Percentiles rank a stretch among this genome's conserved stretches.
Evolutionary conservation across 164 flowering plant species (phyloP).

Genomic region (Euptelea pleiosperma): DNA sequence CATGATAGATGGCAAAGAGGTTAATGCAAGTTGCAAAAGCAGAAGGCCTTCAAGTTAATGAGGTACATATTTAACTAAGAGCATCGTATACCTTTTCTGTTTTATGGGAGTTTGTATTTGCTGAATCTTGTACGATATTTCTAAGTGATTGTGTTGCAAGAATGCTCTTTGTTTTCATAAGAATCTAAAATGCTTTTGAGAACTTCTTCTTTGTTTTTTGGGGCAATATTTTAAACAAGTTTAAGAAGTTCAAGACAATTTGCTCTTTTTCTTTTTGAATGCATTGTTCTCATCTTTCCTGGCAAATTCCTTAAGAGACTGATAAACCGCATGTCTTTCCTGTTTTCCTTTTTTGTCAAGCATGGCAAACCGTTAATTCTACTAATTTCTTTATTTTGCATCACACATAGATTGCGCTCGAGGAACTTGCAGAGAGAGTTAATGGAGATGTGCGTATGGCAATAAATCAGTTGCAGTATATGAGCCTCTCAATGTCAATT

Average conservation of each 20-base stretch:
- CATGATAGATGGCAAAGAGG: conserved; percentile 87
- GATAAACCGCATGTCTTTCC: too few species aligned
- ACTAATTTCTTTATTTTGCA: background rate
- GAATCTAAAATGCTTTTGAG: too few species aligned
- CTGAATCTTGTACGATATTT: too few species aligned
- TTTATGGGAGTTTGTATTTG: background rate
- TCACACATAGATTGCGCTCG: conserved; percentile 74
- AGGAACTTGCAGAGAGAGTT: conserved; percentile 92
- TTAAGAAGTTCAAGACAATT: too few species aligned
- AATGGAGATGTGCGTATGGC: conserved; percentile 99
- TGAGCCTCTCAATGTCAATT: conserved; percentile 84
- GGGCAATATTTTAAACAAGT: too few species aligned
- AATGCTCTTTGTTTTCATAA: too few species aligned
- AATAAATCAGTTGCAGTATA: conserved; percentile 83
- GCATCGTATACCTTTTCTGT: background rate
- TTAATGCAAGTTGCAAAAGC: conserved; percentile 72
- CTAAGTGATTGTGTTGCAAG: too few species aligned
- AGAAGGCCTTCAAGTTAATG: conserved; percentile 84
- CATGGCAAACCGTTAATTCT: background rate
- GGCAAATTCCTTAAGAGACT: too few species aligned
- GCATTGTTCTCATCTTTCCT: too few species aligned
- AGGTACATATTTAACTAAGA: conserved; percentile 39
- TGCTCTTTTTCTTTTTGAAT: too few species aligned
- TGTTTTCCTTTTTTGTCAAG: too few species aligned
- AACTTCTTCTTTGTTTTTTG: too few species aligned